Evolutionary conservation across 2,329 filamentous ascomycete species (phyloP).

Genomic region (Talaromyces pinophilus): DNA sequence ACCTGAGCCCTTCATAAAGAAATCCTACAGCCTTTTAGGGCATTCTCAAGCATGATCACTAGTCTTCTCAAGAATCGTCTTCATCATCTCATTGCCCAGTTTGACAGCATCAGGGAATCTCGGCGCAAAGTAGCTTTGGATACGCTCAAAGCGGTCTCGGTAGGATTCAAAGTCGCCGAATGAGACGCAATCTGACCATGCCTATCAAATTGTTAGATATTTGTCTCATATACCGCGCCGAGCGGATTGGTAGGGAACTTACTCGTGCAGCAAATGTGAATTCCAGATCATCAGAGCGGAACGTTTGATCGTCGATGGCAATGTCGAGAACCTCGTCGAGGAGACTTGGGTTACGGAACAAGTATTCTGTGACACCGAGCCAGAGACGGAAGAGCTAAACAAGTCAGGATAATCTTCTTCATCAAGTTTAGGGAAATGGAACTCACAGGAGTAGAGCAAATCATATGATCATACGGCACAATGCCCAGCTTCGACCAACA

Average conservation of each 20-base stretch:
- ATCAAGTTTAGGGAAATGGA: not conserved
- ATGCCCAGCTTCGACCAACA: conserved; percentile 95
- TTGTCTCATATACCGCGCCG: too few relatives aligned
- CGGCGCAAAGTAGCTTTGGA: conserved; percentile 88
- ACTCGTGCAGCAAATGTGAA: conserved; percentile 92
- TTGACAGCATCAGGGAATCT: conserved; percentile 83
- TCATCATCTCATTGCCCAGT: conserved; percentile 96
- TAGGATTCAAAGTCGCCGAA: conserved; percentile 93
- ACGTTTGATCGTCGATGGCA: conserved; percentile 84
- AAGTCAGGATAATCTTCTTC: conserved; percentile 1
- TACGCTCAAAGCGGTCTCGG: conserved; percentile 84
- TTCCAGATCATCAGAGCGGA: conserved; percentile 92
- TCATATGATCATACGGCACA: conserved; percentile 98
- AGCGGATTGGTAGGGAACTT: conserved; percentile 27
- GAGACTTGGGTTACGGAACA: conserved; percentile 79
- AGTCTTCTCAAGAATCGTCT: conserved; percentile 84
- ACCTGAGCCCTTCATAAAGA: not conserved
- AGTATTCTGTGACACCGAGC: conserved; percentile 93
- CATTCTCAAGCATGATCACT: not conserved
- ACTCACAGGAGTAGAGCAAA: conserved; percentile 85
- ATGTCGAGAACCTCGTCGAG: conserved; percentile 84
- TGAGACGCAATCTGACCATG: conserved; percentile 91
- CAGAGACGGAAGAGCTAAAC: conserved; percentile 82
- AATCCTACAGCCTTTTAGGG: not conserved
- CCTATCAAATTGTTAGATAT: too few relatives aligned